Percentiles rank a stretch among this genome's conserved stretches.
Conservation (phyloP, 805 yeast genomes). For the Maudiozyma pseudohumilis region DNA sequence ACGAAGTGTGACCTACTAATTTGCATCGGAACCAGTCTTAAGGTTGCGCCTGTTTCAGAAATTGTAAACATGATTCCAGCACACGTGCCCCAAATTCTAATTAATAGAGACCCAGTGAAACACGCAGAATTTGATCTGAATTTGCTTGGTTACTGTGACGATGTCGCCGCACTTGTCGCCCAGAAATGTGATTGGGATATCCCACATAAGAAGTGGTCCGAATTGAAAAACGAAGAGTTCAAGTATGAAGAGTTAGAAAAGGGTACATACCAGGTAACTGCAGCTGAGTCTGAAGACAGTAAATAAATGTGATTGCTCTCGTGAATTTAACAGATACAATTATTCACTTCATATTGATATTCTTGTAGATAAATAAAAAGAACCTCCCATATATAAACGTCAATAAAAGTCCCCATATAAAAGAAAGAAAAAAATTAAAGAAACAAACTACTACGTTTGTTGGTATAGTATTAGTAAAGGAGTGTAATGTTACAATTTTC, state of each 20-base stretch:
- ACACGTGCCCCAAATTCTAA: slow-evolving; percentile 73
- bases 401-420: too few relatives aligned
- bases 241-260: slow-evolving; percentile 19
- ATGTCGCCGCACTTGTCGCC: slow-evolving; percentile 57
- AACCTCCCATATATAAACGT: too few relatives aligned
- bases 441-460: too few relatives aligned
- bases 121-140: slow-evolving; percentile 75
- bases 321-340: neutral
- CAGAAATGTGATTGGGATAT: slow-evolving; percentile 51
- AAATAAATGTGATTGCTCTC: too few relatives aligned
- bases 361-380: neutral
- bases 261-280: slow-evolving; percentile 26
- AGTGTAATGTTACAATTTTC: neutral
- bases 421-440: too few relatives aligned
- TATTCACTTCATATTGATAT: too few relatives aligned
- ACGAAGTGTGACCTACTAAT: slow-evolving; percentile 64
- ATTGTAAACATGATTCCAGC: slow-evolving; percentile 65
- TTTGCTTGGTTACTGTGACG: slow-evolving; percentile 75
- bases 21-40: slow-evolving; percentile 83
- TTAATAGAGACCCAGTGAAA: slow-evolving; percentile 64
- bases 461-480: too few relatives aligned
- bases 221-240: slow-evolving; percentile 18
- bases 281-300: neutral
- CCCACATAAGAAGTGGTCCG: slow-evolving; percentile 41
- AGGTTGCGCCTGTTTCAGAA: slow-evolving; percentile 86